Conservation (phyloP, 129 eudicot genomes). For the Escallonia herrerae region DNA sequence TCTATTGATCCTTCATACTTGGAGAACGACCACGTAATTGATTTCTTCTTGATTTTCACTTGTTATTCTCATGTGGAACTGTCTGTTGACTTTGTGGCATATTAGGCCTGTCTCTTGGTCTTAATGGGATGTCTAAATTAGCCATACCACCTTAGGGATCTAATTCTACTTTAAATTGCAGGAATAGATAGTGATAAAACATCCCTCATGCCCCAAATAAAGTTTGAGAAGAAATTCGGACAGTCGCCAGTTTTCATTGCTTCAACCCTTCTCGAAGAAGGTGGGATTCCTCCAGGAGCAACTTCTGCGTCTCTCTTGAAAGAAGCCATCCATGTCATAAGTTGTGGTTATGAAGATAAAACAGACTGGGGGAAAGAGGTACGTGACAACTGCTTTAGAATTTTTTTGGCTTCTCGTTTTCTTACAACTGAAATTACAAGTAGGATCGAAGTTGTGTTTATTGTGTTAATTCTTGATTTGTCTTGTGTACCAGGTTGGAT, state of each 20-base stretch:
- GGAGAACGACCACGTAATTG: too few species aligned
- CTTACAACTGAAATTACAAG: too few species aligned
- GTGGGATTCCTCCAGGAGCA: slow-evolving; percentile 74
- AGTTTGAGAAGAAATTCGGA: slow-evolving; percentile 86
- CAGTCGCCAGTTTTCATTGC: slow-evolving; percentile 88
- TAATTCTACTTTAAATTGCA: slow-evolving; percentile 14
- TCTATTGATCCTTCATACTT: too few species aligned
- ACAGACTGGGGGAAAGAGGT: slow-evolving; percentile 99
- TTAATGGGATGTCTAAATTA: too few species aligned
- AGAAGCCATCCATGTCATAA: slow-evolving; percentile 93
- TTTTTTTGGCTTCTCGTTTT: too few species aligned
- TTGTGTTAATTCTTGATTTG: not conserved
- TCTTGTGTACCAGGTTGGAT: slow-evolving; percentile 54
- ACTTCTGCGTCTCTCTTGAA: slow-evolving; percentile 72
- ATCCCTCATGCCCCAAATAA: slow-evolving; percentile 83
- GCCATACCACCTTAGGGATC: not conserved
- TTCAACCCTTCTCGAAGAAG: slow-evolving; percentile 81
- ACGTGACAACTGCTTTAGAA: not conserved
- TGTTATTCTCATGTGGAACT: too few species aligned
- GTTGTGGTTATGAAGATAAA: slow-evolving; percentile 94
- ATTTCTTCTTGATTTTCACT: too few species aligned
- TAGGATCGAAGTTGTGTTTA: too few species aligned
- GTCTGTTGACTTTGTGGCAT: too few species aligned
- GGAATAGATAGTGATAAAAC: slow-evolving; percentile 85
- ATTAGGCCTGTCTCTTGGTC: too few species aligned